These are phyloP conservation scores for Endoconidiophora polonica DNA, from an alignment of 2,329 filamentous ascomycete genomes.

Conservation along the genomic window DNA sequence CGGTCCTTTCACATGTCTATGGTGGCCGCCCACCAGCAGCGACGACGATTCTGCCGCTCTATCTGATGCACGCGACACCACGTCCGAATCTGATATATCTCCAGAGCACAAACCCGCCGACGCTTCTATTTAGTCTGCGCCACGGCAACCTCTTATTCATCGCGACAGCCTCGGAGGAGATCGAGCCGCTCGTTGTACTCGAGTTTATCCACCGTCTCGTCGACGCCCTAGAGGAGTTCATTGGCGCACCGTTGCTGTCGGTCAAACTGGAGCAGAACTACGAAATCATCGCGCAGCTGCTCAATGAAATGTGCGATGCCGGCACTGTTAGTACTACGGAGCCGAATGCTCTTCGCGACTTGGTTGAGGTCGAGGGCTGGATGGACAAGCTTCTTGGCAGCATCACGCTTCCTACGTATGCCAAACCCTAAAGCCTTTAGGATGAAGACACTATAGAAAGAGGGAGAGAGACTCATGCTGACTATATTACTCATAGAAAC, in stretches of 20 bases:
- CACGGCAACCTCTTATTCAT: conserved; percentile 80
- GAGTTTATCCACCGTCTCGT: conserved; percentile 90
- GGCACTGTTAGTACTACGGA: conserved; percentile 83
- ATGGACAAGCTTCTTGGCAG: conserved; percentile 78
- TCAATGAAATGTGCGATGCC: conserved; percentile 92
- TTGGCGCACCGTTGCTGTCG: conserved; percentile 72
- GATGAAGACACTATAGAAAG: not conserved
- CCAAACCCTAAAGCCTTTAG: conserved; percentile 1
- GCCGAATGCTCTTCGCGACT: conserved; percentile 76
- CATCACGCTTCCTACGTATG: conserved; percentile 63
- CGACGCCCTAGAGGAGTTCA: conserved; percentile 85
- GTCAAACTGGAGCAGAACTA: conserved; percentile 80
- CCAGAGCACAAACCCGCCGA: conserved; percentile 64
- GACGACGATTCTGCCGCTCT: conserved; percentile 63
- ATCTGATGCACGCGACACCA: conserved; percentile 64
- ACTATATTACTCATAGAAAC: conserved; percentile 21
- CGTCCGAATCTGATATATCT: conserved; percentile 79
- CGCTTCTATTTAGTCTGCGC: conserved; percentile 72
- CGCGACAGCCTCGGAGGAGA: conserved; percentile 68
- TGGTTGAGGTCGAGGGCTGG: conserved; percentile 81
- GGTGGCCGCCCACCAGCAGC: conserved; percentile 64
- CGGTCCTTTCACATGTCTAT: conserved; percentile 80
- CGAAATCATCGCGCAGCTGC: conserved; percentile 80
- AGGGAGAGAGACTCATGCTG: not conserved
- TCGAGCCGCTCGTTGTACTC: conserved; percentile 74